phyloP scores from a whole-genome alignment of 2,329 filamentous ascomycete genomes.

The Colletotrichum spinosum region DNA sequence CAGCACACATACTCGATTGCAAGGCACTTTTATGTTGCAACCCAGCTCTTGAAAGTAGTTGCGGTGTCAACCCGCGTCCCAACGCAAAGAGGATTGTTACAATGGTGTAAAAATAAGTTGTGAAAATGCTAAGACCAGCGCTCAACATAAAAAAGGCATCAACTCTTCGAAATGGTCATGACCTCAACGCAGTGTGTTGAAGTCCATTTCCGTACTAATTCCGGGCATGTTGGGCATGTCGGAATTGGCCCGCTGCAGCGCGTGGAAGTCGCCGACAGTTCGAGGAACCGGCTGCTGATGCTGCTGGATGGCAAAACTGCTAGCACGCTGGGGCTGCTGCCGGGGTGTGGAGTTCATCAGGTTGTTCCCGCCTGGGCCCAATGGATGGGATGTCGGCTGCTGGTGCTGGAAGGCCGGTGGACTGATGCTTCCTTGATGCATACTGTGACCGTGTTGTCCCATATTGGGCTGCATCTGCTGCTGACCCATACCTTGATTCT shows the following conservation, averaged over 20 bases:
- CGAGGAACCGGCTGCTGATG: constrained; percentile 48
- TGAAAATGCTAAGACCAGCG: constrained; percentile 9
- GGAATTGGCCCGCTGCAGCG: constrained; percentile 58
- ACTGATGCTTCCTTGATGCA: constrained; percentile 41
- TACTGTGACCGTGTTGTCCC: constrained; percentile 45
- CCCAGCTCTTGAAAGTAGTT: constrained; percentile 1
- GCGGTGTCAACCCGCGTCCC: constrained; percentile 18
- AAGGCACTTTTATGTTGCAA: constrained; percentile 10
- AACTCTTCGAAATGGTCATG: background rate
- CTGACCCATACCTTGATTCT: constrained; percentile 41
- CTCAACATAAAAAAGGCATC: constrained; percentile 12
- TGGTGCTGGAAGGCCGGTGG: constrained; percentile 29
- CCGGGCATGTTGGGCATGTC: constrained; percentile 44
- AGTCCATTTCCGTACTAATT: constrained; percentile 37
- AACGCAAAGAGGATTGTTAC: background rate
- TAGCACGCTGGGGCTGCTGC: constrained; percentile 50
- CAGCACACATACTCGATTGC: background rate
- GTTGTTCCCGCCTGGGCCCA: constrained; percentile 39
- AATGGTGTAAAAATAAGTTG: constrained; percentile 9
- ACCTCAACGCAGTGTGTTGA: constrained; percentile 29
- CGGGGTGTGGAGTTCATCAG: constrained; percentile 42
- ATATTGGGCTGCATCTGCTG: constrained; percentile 47
- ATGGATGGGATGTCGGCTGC: constrained; percentile 42
- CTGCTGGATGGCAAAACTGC: constrained; percentile 55
- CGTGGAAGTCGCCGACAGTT: constrained; percentile 62